Percentiles rank a stretch among this genome's conserved stretches.
Conservation (phyloP, 768 basidiomycete genomes). For the Calocybe gangraenosa region DNA sequence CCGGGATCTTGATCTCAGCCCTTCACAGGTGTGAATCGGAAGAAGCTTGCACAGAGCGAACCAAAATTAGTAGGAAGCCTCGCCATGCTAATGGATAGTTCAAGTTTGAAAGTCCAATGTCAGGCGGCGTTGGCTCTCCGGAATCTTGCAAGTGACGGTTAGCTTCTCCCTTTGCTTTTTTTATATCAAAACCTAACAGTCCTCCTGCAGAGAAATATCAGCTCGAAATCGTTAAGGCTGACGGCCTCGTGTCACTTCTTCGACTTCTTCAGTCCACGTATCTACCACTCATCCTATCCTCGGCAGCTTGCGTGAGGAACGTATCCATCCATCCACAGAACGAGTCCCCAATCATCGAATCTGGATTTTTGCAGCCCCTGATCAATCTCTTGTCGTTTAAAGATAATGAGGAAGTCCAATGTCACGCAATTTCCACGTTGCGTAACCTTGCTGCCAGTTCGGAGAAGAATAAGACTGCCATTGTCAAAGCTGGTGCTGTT, state of each 20-base stretch:
- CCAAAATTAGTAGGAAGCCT: constrained; percentile 92
- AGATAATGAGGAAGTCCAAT: constrained; percentile 99
- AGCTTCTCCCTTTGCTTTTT: constrained; percentile 15
- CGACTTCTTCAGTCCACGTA: constrained; percentile 96
- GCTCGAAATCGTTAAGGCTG: constrained; percentile 94
- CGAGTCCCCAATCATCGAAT: constrained; percentile 98
- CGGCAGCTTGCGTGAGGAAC: constrained; percentile 97
- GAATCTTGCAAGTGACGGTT: constrained; percentile 96
- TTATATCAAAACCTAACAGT: background rate
- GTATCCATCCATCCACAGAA: constrained; percentile 98
- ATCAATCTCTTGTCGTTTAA: constrained; percentile 97
- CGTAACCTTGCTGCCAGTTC: constrained; percentile 95
- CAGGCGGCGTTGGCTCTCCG: constrained; percentile 95
- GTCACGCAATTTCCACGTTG: constrained; percentile 96
- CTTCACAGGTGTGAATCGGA: constrained; percentile 71
- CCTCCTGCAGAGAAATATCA: constrained; percentile 86
- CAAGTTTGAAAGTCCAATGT: constrained; percentile 97
- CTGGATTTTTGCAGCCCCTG: constrained; percentile 92
- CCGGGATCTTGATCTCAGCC: background rate
- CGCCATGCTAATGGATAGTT: constrained; percentile 94
- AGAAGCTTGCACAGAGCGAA: constrained; percentile 91
- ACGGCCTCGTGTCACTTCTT: constrained; percentile 87
- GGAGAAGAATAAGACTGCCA: constrained; percentile 97
- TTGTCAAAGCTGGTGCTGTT: constrained; percentile 96
- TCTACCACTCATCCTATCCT: constrained; percentile 94